Conservation (phyloP, 805 yeast genomes). For the Hanseniaspora vineae region DNA sequence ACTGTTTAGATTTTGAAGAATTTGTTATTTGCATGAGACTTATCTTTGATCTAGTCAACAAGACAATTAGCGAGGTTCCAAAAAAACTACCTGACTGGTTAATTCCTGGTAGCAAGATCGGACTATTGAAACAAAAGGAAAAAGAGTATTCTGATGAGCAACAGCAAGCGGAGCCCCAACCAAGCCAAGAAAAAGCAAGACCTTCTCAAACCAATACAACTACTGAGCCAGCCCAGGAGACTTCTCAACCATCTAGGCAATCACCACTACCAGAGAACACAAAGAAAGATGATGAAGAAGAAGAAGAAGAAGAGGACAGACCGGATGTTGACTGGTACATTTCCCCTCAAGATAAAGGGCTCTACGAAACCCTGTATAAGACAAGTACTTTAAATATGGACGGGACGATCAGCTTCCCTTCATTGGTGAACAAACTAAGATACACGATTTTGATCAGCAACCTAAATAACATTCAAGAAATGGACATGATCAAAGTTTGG, state of each 20-base stretch:
- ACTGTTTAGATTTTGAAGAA: constrained; percentile 88
- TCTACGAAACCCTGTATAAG: constrained; percentile 68
- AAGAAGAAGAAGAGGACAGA: neutral
- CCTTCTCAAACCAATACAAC: neutral
- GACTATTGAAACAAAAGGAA: constrained; percentile 68
- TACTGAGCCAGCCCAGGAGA: no score
- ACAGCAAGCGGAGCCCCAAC: neutral
- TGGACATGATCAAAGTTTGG: constrained; percentile 88
- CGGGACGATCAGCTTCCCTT: constrained; percentile 69
- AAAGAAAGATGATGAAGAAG: neutral
- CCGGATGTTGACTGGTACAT: constrained; percentile 84
- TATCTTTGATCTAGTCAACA: constrained; percentile 82
- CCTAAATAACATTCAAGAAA: constrained; percentile 59
- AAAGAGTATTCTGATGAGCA: constrained; percentile 9
- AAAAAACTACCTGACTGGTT: constrained; percentile 77
- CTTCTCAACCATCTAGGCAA: no score
- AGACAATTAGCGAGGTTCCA: constrained; percentile 51
- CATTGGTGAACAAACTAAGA: constrained; percentile 52
- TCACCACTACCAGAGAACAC: no score
- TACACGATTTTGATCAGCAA: constrained; percentile 25
- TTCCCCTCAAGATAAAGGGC: constrained; percentile 69
- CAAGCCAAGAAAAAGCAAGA: neutral
- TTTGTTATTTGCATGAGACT: constrained; percentile 95
- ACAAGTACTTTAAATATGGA: constrained; percentile 44
- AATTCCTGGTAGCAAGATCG: constrained; percentile 79